Conservation (phyloP, 768 basidiomycete genomes). For the Trametes maxima region DNA sequence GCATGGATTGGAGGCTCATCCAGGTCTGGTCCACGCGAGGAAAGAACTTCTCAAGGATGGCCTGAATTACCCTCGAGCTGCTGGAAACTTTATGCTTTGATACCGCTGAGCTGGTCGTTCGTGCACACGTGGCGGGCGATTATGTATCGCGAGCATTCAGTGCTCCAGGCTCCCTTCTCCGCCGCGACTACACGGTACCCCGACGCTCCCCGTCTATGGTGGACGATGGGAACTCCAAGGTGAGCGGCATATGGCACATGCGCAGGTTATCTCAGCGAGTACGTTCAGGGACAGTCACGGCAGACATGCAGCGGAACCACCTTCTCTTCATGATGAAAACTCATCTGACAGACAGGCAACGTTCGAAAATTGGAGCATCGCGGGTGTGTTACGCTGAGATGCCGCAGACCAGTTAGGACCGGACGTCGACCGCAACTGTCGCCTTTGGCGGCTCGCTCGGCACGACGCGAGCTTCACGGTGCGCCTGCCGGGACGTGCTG, state of each 20-base stretch:
- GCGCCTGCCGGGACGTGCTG: neutral
- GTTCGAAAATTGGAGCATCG: neutral
- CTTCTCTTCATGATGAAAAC: neutral
- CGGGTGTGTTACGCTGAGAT: neutral
- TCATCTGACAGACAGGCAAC: neutral
- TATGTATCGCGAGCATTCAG: conserved; percentile 9
- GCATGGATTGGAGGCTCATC: neutral
- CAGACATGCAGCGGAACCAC: neutral
- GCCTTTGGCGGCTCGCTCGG: conserved; percentile 2
- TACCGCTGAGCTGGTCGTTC: conserved; percentile 10
- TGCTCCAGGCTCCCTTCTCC: conserved; percentile 6
- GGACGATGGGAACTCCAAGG: neutral
- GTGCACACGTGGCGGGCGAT: conserved; percentile 2
- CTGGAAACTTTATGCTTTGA: conserved; percentile 22
- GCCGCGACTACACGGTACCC: conserved; percentile 10
- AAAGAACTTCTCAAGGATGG: conserved; percentile 9
- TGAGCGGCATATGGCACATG: too few species aligned
- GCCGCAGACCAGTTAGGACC: neutral
- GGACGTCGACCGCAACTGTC: neutral
- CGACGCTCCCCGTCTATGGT: neutral
- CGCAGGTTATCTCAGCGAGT: neutral
- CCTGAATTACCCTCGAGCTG: conserved; percentile 1
- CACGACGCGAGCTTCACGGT: neutral
- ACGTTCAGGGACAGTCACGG: neutral
- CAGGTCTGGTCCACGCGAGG: conserved; percentile 6